phyloP scores from a whole-genome alignment of 192 early-diverging fungal species.

The Linnemannia elongata region DNA sequence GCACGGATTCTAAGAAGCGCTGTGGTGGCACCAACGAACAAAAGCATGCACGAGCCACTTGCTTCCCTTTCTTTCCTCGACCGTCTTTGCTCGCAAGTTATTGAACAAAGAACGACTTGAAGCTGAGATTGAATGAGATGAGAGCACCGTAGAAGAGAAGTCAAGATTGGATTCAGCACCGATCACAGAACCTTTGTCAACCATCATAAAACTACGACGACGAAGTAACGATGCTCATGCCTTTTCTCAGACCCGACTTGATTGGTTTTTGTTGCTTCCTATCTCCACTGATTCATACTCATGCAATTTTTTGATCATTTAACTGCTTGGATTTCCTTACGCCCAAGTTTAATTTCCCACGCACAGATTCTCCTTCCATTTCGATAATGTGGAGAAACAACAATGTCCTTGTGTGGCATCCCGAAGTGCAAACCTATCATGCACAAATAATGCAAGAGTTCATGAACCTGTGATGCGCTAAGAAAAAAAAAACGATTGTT shows the following conservation, averaged over 20 bases:
- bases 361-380: neutral
- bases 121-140: neutral
- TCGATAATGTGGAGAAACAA: neutral
- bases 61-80: neutral
- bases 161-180: neutral
- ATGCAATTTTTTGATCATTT: neutral
- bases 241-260: neutral
- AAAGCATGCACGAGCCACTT: constrained; percentile 3
- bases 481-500: too few species aligned
- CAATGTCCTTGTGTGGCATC: too few species aligned
- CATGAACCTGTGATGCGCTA: too few species aligned
- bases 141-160: neutral
- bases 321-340: neutral
- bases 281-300: neutral
- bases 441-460: too few species aligned
- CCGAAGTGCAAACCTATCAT: too few species aligned
- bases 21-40: neutral
- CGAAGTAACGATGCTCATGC: neutral
- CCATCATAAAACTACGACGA: neutral
- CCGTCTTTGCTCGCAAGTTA: neutral
- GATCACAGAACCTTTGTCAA: neutral
- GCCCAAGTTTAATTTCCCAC: neutral
- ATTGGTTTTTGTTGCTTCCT: neutral
- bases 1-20: neutral
- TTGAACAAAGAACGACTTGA: neutral